Evolutionary conservation across 2,329 filamentous ascomycete genomes (phyloP).

Genomic region (Pseudocercospora fuligena): DNA sequence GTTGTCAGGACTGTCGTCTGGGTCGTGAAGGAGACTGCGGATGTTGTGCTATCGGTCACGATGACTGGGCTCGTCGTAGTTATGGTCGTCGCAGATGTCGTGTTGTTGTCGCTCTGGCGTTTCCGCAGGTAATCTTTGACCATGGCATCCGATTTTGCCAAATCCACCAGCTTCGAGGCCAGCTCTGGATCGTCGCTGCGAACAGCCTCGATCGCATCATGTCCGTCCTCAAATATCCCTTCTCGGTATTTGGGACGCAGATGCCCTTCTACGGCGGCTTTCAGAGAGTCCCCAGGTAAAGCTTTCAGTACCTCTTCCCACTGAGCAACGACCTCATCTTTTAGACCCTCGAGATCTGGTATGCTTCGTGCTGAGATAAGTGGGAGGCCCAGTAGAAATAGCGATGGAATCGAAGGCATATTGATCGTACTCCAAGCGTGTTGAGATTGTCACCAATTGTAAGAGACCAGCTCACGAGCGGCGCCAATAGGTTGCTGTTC

Average conservation of each 20-base stretch:
- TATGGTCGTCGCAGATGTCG: slow-evolving; percentile 29
- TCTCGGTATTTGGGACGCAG: slow-evolving; percentile 68
- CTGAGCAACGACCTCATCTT: slow-evolving; percentile 34
- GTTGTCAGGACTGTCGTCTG: slow-evolving; percentile 16
- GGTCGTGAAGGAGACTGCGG: slow-evolving; percentile 30
- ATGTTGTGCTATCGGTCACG: slow-evolving; percentile 35
- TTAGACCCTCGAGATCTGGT: slow-evolving; percentile 29
- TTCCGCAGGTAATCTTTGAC: slow-evolving; percentile 48
- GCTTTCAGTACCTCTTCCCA: slow-evolving; percentile 63
- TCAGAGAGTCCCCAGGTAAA: slow-evolving; percentile 65
- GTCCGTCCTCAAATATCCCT: slow-evolving; percentile 70
- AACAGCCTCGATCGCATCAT: slow-evolving; percentile 66
- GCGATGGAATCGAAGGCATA: slow-evolving; percentile 49
- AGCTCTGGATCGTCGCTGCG: slow-evolving; percentile 65
- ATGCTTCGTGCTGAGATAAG: slow-evolving; percentile 38
- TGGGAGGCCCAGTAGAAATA: slow-evolving; percentile 45
- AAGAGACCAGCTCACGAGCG: slow-evolving; percentile 27
- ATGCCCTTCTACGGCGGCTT: slow-evolving; percentile 68
- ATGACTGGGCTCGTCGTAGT: slow-evolving; percentile 29
- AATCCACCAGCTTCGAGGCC: slow-evolving; percentile 65
- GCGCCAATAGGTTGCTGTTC: background rate
- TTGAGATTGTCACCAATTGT: background rate
- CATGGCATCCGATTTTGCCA: slow-evolving; percentile 58
- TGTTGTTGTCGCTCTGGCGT: slow-evolving; percentile 42
- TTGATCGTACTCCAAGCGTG: slow-evolving; percentile 9